Conservation (phyloP, 2,329 filamentous ascomycete genomes). For the Aspergillus fructus region DNA sequence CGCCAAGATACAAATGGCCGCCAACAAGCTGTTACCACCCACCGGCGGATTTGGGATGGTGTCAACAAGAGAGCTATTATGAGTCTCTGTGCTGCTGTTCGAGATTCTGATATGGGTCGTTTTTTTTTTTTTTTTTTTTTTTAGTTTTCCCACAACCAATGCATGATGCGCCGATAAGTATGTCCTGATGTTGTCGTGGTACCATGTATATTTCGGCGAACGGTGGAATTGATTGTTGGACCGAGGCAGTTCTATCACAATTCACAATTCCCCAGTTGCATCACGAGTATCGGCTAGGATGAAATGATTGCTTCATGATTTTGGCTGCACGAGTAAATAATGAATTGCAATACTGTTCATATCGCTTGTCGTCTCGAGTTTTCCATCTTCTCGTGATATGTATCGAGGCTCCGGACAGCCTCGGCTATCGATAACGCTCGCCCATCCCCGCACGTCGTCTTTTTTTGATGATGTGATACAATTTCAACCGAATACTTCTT, state of each 20-base stretch:
- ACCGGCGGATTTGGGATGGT: neutral
- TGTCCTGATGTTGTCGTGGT: neutral
- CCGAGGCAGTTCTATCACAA: neutral
- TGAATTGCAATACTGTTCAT: neutral
- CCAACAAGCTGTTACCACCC: neutral
- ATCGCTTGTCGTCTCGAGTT: neutral
- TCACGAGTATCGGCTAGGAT: neutral
- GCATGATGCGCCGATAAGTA: neutral
- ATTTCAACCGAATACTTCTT: neutral
- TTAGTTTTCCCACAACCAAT: neutral
- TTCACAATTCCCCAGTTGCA: neutral
- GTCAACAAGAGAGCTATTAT: neutral
- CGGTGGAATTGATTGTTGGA: neutral
- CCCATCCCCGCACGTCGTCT: slow-evolving; percentile 7
- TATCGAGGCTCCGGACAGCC: slow-evolving; percentile 1
- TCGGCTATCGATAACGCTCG: slow-evolving; percentile 14
- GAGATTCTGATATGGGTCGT: neutral
- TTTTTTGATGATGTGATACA: slow-evolving; percentile 7
- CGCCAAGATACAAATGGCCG: neutral
- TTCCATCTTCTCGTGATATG: neutral
- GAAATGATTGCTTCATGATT: neutral
- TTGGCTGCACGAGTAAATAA: neutral
- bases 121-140: neutral
- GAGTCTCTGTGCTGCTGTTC: neutral
- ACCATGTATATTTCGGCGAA: neutral